Evolutionary conservation across 805 yeast species (phyloP).

Genomic region (Pichia rugopelliculosa): DNA sequence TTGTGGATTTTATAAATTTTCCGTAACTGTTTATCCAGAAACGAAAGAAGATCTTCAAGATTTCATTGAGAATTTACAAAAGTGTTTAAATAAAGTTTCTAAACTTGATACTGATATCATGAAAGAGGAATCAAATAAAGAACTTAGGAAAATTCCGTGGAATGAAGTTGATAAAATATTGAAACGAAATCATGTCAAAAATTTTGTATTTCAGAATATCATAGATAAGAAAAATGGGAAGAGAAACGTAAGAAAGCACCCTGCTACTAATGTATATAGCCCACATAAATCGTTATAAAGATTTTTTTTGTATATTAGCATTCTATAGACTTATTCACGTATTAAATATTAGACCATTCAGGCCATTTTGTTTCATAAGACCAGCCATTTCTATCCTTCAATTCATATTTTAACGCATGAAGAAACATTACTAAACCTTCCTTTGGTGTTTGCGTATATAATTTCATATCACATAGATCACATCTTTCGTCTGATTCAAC

Average conservation of each 20-base stretch:
- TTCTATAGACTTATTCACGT: background rate
- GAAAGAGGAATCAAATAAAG: constrained; percentile 6
- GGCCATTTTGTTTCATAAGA: constrained; percentile 40
- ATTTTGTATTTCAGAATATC: background rate
- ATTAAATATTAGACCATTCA: constrained; percentile 35
- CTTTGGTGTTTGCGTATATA: constrained; percentile 27
- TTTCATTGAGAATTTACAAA: constrained; percentile 11
- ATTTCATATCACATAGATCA: constrained; percentile 27
- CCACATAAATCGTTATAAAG: background rate
- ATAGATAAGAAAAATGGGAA: background rate
- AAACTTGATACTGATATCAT: constrained; percentile 3
- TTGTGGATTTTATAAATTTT: constrained; percentile 24
- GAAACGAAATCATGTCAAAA: background rate
- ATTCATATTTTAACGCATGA: constrained; percentile 39
- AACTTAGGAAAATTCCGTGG: constrained; percentile 17
- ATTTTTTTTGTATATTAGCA: background rate
- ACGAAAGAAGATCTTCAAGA: constrained; percentile 11
- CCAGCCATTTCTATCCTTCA: constrained; percentile 22
- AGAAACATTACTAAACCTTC: constrained; percentile 35
- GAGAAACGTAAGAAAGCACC: background rate
- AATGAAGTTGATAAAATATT: constrained; percentile 9
- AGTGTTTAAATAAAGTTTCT: constrained; percentile 16
- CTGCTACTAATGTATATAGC: too few species aligned
- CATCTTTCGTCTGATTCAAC: constrained; percentile 22
- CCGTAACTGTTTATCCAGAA: constrained; percentile 10